phyloP scores from a whole-genome alignment of 176 grass and related monocot species.

The Avena sativa region DNA sequence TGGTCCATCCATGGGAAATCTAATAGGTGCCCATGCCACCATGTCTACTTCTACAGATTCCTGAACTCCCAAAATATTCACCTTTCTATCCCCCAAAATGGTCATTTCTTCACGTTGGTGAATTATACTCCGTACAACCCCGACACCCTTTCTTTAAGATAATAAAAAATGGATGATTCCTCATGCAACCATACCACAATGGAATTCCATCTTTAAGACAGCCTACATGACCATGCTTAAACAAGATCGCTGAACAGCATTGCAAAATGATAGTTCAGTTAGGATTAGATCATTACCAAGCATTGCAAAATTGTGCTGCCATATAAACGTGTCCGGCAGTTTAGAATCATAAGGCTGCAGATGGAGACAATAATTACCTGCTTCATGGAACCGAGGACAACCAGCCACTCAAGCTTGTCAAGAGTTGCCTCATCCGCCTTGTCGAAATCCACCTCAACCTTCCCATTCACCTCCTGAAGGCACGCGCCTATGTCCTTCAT shows the following conservation, averaged over 20 bases:
- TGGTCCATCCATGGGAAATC: constrained; percentile 14
- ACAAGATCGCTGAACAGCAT: neutral
- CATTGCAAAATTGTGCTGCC: neutral
- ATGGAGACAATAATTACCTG: constrained; percentile 36
- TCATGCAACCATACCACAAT: neutral
- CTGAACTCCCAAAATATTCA: constrained; percentile 24
- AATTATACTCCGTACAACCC: neutral
- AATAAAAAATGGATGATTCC: neutral
- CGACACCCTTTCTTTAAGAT: neutral
- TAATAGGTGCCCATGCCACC: neutral
- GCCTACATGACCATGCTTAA: neutral
- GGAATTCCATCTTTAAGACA: neutral
- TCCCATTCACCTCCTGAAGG: constrained; percentile 40
- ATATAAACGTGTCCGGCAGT: neutral
- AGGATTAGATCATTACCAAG: neutral
- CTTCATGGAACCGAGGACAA: neutral
- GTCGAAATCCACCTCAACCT: constrained; percentile 58
- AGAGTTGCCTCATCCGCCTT: constrained; percentile 49
- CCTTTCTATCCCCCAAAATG: neutral
- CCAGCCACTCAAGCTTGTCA: constrained; percentile 52
- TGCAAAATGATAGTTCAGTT: constrained; percentile 24
- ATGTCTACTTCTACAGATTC: neutral
- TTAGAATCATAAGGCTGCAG: neutral
- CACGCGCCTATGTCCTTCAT: constrained; percentile 47
- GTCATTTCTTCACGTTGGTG: neutral